Base-by-base conservation (phyloP, 2,329 filamentous ascomycete genomes). In the Elsinoe fawcettii region DNA sequence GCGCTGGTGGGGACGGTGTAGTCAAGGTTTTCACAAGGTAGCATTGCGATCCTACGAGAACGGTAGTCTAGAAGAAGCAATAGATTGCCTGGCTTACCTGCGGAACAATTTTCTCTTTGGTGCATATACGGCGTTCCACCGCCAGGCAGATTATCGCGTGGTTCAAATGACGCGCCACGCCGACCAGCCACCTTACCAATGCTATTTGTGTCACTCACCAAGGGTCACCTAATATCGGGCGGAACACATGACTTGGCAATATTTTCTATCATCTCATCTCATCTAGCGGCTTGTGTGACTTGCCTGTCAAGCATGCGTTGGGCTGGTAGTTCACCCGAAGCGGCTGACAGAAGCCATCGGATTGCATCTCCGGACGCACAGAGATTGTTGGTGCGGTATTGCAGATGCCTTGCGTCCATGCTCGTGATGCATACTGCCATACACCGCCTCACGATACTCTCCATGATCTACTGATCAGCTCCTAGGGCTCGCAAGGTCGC, bases 1-100 rank as follows among this genome's bases (percentile, higher is more conserved):
- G 90, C 65, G 92, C 87, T 36, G 93, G 93, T 39, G 93, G 93
- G 11, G 93, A 99, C 70, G 93, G 93, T 5, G 86, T 96, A 34
- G 92, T 96, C 61, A 97, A 97, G 77, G 91, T 97, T 58, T 97
- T 86, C 70, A 73, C 69, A 41, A 61, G 69, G 58, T 70, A 60
- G 47, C 20, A 36, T 39, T 36, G 49, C 11, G 32, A 51, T 51
- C 25, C 46, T 51, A 25, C 46, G 25, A 32, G 16, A 32, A 20
- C 16, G 30, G 32, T 53, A 53, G 49, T 53, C 49, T 53, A 39
- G 30, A 53, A 34, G 32, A 16, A 53, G 32, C 30, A 53, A 53
- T 53, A 53, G 49, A 53, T 53, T 53, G 49, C 49, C 49, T 53
- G 49, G 49, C 49, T 39, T 53, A 53, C 49, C 49, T 27, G 34